Evolutionary conservation across 176 grass and related monocot genomes (phyloP).

Genomic region (Triticum dicoccoides): DNA sequence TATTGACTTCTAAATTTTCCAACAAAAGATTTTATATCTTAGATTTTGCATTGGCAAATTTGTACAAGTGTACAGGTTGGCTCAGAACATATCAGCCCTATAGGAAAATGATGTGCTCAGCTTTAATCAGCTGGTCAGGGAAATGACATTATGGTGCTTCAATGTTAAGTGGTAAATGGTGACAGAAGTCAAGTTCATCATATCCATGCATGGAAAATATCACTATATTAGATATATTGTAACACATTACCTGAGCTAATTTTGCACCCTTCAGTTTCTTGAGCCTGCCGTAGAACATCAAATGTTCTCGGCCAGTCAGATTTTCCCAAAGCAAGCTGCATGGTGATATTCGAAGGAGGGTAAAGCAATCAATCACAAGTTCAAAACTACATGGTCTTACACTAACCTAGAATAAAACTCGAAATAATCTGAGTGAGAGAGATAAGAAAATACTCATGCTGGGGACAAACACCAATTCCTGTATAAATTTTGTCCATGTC

Average conservation of each 20-base stretch:
- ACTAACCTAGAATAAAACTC: not conserved
- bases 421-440: not conserved
- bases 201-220: not conserved
- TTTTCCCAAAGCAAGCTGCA: constrained; percentile 96
- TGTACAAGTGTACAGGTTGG: not conserved
- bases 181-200: not conserved
- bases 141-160: not conserved
- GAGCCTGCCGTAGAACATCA: constrained; percentile 89
- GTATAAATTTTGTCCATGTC: constrained; percentile 81
- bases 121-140: not conserved
- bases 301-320: constrained; percentile 74
- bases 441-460: constrained; percentile 79
- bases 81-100: not conserved
- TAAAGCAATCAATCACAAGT: not conserved
- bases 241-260: constrained; percentile 45
- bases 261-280: constrained; percentile 69
- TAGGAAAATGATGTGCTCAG: constrained; percentile 6
- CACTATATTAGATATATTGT: not conserved
- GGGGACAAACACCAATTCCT: constrained; percentile 91
- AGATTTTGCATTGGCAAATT: not conserved
- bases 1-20: not conserved
- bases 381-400: not conserved
- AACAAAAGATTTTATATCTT: not conserved
- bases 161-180: not conserved
- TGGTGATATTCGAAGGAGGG: not conserved